phyloP scores from a whole-genome alignment of 495 filamentous ascomycete species.

The Aspergillus haitiensis region DNA sequence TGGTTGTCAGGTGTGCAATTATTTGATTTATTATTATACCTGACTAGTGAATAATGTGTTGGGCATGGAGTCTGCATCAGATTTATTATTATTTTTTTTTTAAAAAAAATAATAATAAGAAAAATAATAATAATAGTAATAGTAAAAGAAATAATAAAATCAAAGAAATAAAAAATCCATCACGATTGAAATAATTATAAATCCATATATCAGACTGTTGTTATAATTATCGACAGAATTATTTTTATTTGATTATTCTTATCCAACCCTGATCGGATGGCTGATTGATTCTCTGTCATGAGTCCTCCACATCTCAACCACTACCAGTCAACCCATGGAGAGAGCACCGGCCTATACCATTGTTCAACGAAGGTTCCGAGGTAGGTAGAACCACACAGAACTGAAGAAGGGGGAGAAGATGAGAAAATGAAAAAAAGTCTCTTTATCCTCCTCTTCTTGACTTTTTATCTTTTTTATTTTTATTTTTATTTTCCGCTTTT shows the following conservation, averaged over 20 bases:
- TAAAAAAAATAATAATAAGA: background rate
- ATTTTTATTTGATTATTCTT: constrained; percentile 12
- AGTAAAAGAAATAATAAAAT: background rate
- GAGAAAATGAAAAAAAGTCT: constrained; percentile 1
- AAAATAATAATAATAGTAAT: background rate
- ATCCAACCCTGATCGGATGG: constrained; percentile 14
- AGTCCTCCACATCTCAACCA: constrained; percentile 27
- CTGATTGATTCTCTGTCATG: constrained; percentile 12
- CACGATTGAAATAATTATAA: too few species aligned
- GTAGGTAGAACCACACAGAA: constrained; percentile 16
- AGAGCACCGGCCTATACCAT: constrained; percentile 13
- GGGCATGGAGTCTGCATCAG: constrained; percentile 8
- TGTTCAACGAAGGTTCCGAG: constrained; percentile 15
- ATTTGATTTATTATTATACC: background rate
- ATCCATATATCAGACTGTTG: background rate
- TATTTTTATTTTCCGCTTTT: background rate
- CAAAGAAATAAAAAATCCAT: too few species aligned
- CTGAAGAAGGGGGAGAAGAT: background rate
- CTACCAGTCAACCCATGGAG: constrained; percentile 20
- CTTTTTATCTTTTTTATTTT: background rate
- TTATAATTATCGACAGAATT: constrained; percentile 4
- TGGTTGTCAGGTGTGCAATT: constrained; percentile 7
- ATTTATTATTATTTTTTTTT: constrained; percentile 16
- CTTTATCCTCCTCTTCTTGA: background rate
- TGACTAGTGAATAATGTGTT: constrained; percentile 5